These are phyloP conservation scores for Ramalina peruviana DNA, from an alignment of 495 filamentous ascomycete genomes.

Conservation along the genomic window DNA sequence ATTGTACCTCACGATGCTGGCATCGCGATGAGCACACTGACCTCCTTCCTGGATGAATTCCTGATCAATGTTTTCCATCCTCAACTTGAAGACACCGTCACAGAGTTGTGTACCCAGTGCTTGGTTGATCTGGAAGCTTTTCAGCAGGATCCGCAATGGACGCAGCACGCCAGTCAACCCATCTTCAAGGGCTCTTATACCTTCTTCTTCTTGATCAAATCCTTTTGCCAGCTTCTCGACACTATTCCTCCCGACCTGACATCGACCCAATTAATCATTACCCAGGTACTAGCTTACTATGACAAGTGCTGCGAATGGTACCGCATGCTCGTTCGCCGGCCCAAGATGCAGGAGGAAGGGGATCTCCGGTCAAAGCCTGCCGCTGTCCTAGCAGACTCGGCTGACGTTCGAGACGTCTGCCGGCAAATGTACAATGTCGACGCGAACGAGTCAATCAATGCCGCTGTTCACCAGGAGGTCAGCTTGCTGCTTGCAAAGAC, in stretches of 20 bases:
- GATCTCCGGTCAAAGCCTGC: constrained; percentile 51
- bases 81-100: constrained; percentile 87
- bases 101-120: constrained; percentile 69
- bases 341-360: constrained; percentile 21
- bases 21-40: constrained; percentile 73
- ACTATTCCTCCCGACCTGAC: constrained; percentile 93
- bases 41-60: constrained; percentile 95
- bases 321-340: constrained; percentile 31
- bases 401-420: constrained; percentile 52
- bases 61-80: constrained; percentile 96
- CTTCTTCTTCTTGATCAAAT: constrained; percentile 73
- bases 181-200: constrained; percentile 87
- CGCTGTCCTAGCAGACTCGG: constrained; percentile 53
- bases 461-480: constrained; percentile 43
- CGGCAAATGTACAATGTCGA: constrained; percentile 43
- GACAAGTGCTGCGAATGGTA: constrained; percentile 87
- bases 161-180: constrained; percentile 57
- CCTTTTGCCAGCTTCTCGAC: constrained; percentile 88
- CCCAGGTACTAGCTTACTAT: constrained; percentile 79
- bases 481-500: constrained; percentile 49
- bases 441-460: constrained; percentile 17
- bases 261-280: constrained; percentile 81
- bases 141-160: constrained; percentile 74
- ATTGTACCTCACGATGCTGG: constrained; percentile 79
- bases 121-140: constrained; percentile 81